These are phyloP conservation scores for Cordyceps tenuipes DNA, from an alignment of 2,329 filamentous ascomycete genomes.

Conservation along the genomic window DNA sequence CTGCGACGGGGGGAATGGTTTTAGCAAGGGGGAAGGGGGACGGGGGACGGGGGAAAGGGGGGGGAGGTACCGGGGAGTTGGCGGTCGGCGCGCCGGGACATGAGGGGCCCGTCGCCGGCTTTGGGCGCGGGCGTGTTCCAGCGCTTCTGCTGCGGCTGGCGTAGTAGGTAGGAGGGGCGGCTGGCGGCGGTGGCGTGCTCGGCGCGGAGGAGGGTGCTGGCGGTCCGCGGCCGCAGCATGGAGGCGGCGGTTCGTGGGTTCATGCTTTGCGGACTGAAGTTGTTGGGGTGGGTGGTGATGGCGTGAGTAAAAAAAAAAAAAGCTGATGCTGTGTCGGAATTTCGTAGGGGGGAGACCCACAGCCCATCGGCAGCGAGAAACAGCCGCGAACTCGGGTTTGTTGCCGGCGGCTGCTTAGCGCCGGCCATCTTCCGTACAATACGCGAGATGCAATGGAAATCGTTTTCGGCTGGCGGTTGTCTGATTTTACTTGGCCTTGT, in stretches of 20 bases:
- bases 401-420: neutral
- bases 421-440: too few species aligned
- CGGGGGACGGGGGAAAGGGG: neutral
- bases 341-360: neutral
- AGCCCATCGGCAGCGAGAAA: too few species aligned
- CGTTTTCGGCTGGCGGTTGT: too few species aligned
- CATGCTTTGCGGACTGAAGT: neutral
- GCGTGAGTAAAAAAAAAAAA: neutral
- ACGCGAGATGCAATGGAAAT: too few species aligned
- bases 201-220: neutral
- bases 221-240: constrained; percentile 4
- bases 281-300: neutral
- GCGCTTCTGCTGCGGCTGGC: constrained; percentile 30
- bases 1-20: constrained; percentile 20
- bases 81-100: constrained; percentile 57
- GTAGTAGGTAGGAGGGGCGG: constrained; percentile 10
- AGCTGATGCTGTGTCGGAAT: neutral
- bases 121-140: constrained; percentile 47
- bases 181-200: neutral
- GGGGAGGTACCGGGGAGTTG: constrained; percentile 50
- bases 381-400: too few species aligned
- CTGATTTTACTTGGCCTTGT: too few species aligned
- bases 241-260: neutral
- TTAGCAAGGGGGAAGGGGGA: constrained; percentile 5
- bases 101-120: constrained; percentile 52